Evolutionary conservation across 1,139 yeast genomes (phyloP), one percentile per base, ranked within the genome.

Genomic region (Tardiomyces blankii): DNA sequence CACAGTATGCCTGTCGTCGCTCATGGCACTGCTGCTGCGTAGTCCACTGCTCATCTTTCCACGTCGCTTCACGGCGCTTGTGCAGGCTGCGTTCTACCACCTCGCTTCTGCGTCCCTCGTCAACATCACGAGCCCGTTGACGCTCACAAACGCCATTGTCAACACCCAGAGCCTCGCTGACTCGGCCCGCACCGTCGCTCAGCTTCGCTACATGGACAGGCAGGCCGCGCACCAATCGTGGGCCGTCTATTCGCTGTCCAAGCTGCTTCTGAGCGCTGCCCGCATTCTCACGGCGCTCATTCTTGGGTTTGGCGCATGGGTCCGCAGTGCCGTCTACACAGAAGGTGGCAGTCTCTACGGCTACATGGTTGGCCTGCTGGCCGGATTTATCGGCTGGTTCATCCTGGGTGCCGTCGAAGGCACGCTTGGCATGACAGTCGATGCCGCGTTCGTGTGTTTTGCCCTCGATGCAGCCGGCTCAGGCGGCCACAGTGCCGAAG

Each of bases 331-430:
- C 30, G 51, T 56, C 27, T 49, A 57, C 33, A 56, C 57, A 18
- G 57, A 61, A 40, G 57, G 57, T 21, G 57, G 61, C 33, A 58
- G 68, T 39, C 55, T 65, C 8, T 68, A 67, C 45, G 72, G 70
- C 9, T 69, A 67, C 47, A 51, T 65, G 12, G 64, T 68, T 6
- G 73, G 70, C 1, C 50, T 68, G 14, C 52, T 68, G 13, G 69
- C 69, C 1, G 67, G 66, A 16, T 61, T 64, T 42, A 60, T 67
- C 18, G 73, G 72, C 12, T 69, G 72, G 72, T 63, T 67, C 32
- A 64, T 68, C 9, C 60, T 68, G 23, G 73, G 73, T 1, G 67
- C 71, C 12, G 65, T 70, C 11, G 73, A 69, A 49, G 69, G 70
- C 5, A 63, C 66, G 8, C 55, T 69, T 42, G 58, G 68, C 48